Evolutionary conservation across 257 asterid species (phyloP).

Genomic region (Nemophila menziesii): DNA sequence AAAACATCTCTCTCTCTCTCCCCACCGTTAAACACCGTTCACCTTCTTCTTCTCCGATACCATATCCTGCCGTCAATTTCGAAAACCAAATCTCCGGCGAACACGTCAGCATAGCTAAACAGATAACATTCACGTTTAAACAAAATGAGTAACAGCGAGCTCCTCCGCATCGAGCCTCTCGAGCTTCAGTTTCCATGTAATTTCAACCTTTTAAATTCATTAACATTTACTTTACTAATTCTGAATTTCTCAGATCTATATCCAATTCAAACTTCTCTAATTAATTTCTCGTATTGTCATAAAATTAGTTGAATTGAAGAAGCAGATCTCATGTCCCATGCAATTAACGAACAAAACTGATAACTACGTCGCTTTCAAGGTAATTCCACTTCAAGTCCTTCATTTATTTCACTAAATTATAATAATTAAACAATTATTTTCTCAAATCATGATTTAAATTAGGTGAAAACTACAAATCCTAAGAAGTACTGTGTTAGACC

Average conservation of each 20-base stretch:
- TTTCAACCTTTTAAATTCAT: not conserved
- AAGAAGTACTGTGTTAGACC: slow-evolving; percentile 97
- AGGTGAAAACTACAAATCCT: slow-evolving; percentile 98
- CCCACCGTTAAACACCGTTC: slow-evolving; percentile 13
- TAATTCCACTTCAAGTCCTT: slow-evolving; percentile 12
- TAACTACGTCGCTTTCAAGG: slow-evolving; percentile 68
- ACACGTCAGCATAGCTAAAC: not conserved
- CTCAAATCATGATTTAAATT: too few species aligned
- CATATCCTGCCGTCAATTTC: not conserved
- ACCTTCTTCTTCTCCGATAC: not conserved
- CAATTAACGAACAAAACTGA: slow-evolving; percentile 55
- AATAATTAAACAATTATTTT: not conserved
- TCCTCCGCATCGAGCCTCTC: slow-evolving; percentile 63
- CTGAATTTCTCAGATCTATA: slow-evolving; percentile 25
- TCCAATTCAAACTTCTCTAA: slow-evolving; percentile 4
- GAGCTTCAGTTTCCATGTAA: slow-evolving; percentile 73
- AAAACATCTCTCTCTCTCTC: slow-evolving; percentile 7
- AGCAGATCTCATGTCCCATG: slow-evolving; percentile 80
- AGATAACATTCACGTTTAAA: slow-evolving; percentile 3
- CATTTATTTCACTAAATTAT: slow-evolving; percentile 7
- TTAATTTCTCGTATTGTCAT: too few species aligned
- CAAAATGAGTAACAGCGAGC: slow-evolving; percentile 37
- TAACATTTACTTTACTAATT: not conserved
- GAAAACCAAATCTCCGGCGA: slow-evolving; percentile 9
- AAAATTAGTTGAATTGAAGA: slow-evolving; percentile 59